Evolutionary conservation across 2,329 filamentous ascomycete genomes (phyloP).

Genomic region (Monosporascus ibericus): DNA sequence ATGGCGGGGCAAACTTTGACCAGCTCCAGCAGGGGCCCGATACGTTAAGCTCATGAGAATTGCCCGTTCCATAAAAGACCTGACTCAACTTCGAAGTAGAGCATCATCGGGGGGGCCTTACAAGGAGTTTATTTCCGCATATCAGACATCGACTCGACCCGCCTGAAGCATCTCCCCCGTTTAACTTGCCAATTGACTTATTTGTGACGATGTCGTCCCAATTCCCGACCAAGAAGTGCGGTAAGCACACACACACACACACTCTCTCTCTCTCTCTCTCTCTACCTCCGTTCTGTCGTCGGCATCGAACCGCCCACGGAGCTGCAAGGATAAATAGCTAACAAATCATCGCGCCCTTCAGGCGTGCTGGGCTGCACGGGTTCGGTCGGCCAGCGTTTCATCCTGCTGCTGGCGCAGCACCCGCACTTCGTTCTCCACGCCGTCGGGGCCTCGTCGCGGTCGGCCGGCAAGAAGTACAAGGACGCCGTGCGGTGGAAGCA

Average conservation of each 20-base stretch:
- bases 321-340: constrained; percentile 3
- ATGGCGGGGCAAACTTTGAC: too few species aligned
- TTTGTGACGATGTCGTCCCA: constrained; percentile 23
- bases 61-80: too few species aligned
- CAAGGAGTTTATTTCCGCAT: too few species aligned
- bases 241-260: constrained; percentile 36
- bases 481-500: constrained; percentile 97
- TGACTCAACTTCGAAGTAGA: too few species aligned
- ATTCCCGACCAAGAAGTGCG: constrained; percentile 54
- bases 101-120: too few species aligned
- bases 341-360: constrained; percentile 1
- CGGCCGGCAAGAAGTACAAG: constrained; percentile 88
- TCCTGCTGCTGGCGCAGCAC: constrained; percentile 83
- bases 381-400: constrained; percentile 92
- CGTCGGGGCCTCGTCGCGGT: constrained; percentile 82
- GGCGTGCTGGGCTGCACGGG: constrained; percentile 86
- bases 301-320: not conserved
- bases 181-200: constrained; percentile 1
- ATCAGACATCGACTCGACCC: too few species aligned
- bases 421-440: constrained; percentile 82
- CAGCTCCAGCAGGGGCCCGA: too few species aligned
- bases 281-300: not conserved
- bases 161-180: not conserved
- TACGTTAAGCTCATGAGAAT: too few species aligned
- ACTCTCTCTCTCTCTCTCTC: too few species aligned